Evolutionary conservation across 495 filamentous ascomycete species (phyloP), one percentile per base, ranked within the genome.

Genomic region (Talaromyces nanjingensis): DNA sequence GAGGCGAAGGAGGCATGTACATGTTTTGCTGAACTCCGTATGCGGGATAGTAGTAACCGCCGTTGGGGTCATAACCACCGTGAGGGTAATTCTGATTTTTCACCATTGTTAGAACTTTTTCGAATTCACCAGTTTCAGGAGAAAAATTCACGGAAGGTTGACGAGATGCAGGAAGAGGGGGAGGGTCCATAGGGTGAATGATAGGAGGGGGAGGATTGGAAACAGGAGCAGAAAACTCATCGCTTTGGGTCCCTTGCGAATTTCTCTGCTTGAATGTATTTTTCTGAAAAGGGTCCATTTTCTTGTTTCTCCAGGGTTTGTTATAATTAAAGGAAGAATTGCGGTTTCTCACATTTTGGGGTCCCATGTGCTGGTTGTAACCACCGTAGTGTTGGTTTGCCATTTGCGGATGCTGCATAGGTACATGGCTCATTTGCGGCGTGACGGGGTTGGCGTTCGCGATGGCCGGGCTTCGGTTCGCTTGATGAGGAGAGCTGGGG

Each of bases 391-490:
- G 77, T 70, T 86, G 84, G 18, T 76, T 75, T 29, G 77, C 73
- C 80, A 83, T 80, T 72, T 83, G 77, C 39, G 80, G 74, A 69
- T 79, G 82, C 20, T 82, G 75, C 80, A 87, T 84, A 9, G 81
- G 79, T 33, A 83, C 76, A 45, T 77, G 80, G 65, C 78, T 79
- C 84, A 91, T 89, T 70, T 87, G 86, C 14, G 90, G 89, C 6
- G 87, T 87, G 39, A 81, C 82, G 14, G 87, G 87, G 67, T 91
- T 85, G 3, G 87, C 84, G 60, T 82, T 84, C 55, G 84, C 76
- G 18, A 89, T 73, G 8, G 87, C 88, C 4, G 92, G 92, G 74
- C 91, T 96, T 59, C 90, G 86, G 69, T 77, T 80, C 37, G 81
- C 74, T 62, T 84, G 83, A 62, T 87, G 84, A 12, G 89, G 89